Base-by-base conservation (phyloP, 1,139 yeast species). In the Yamadazyma mexicana region DNA sequence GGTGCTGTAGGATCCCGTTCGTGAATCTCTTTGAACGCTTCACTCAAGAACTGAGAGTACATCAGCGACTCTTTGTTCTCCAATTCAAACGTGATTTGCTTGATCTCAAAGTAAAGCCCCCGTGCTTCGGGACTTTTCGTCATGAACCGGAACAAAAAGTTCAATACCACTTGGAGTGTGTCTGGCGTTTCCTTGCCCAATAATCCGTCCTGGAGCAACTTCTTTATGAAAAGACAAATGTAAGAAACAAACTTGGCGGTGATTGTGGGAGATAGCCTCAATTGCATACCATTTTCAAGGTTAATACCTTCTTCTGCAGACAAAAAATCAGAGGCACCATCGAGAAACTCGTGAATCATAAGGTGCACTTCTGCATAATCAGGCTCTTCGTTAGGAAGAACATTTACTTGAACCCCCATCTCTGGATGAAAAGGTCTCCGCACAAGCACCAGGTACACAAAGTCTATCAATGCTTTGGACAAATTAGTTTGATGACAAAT, bases 311-410 rank as follows among this genome's bases (percentile, higher is more conserved):
- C 63, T 1, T 62, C 55, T 0, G 74, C 66, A 0, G 81, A 66
- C 15, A 83, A 57, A 45, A 68, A 76, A 11, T 73, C 68, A 8
- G 76, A 65, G 18, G 83, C 73, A 44, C 75, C 80, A 12, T 77
- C 69, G 42, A 84, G 67, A 49, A 83, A 81, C 54, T 81, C 87
- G 56, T 83, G 88, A 30, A 84, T 57, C n/a, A 84, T 20, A 8
- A 20, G 22, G 22, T 20, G 53, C 86, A 83, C 80, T 51, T 77
- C 75, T 44, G 62, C 69, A 49, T 84, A 91, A 34, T 80, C 49
- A 3, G 48, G 43, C 3, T 62, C 46, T 0, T 88, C 91, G 43
- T 66, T 15, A 9, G 10, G 5, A 12, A 26, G 29, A 26, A 11
- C n/a, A n/a, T n/a, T n/a, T n/a, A n/a, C n/a, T n/a, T n/a, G n/a